These are phyloP conservation scores for Penicillium ucsense DNA, from an alignment of 495 filamentous ascomycete species.

Conservation along the genomic window DNA sequence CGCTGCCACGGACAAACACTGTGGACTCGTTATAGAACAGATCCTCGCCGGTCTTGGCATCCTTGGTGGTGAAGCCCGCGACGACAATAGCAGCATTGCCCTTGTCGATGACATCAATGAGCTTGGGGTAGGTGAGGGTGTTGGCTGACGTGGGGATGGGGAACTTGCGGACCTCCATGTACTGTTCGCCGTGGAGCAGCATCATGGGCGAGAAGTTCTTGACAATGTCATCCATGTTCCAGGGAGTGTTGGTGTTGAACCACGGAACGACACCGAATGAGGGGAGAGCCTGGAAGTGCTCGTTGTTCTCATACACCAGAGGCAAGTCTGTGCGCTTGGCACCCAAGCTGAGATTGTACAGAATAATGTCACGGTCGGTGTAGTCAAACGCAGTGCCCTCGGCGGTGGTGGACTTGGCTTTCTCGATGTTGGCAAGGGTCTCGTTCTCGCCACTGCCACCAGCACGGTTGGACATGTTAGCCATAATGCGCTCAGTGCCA, in stretches of 20 bases:
- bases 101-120: constrained; percentile 94
- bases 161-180: constrained; percentile 88
- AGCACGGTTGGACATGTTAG: constrained; percentile 69
- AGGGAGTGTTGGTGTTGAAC: constrained; percentile 78
- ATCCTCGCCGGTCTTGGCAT: constrained; percentile 66
- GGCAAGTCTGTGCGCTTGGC: constrained; percentile 87
- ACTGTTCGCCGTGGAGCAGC: constrained; percentile 98
- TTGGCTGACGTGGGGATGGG: constrained; percentile 84
- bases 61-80: constrained; percentile 71
- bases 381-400: constrained; percentile 74
- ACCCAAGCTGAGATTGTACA: constrained; percentile 93
- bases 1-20: constrained; percentile 84
- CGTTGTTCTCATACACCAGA: constrained; percentile 79
- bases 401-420: constrained; percentile 60
- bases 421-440: constrained; percentile 60
- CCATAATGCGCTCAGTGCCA: constrained; percentile 80
- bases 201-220: constrained; percentile 98
- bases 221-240: constrained; percentile 70
- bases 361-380: constrained; percentile 76
- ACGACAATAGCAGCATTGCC: constrained; percentile 82
- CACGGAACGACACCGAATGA: constrained; percentile 91
- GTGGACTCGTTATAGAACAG: constrained; percentile 95
- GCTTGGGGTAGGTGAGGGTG: constrained; percentile 71
- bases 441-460: constrained; percentile 39
- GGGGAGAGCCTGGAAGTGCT: constrained; percentile 85